Conservation (phyloP, 2,329 filamentous ascomycete species). For the Aspergillus hortae region DNA sequence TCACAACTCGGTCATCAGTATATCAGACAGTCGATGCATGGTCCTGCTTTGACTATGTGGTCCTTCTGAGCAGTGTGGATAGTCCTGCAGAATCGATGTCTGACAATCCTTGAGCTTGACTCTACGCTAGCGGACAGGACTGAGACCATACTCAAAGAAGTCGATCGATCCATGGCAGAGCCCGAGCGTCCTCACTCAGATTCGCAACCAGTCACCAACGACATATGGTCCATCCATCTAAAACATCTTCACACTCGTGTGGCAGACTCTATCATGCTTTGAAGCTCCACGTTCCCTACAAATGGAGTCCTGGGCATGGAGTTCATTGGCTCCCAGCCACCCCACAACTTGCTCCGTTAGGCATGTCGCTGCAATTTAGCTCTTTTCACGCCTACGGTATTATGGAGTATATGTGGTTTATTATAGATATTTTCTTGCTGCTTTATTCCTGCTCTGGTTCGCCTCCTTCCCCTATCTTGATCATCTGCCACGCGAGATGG, state of each 20-base stretch:
- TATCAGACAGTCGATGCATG: neutral
- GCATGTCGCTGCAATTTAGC: neutral
- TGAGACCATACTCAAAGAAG: neutral
- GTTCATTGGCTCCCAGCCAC: neutral
- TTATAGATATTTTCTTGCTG: neutral
- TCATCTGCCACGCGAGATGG: neutral
- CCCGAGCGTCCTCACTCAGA: neutral
- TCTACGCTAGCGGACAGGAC: neutral
- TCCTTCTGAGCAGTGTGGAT: neutral
- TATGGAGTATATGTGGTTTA: neutral
- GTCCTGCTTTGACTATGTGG: neutral
- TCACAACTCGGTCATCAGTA: neutral
- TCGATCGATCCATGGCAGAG: constrained; percentile 4
- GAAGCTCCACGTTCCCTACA: neutral
- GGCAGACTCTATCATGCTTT: neutral
- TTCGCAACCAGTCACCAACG: neutral
- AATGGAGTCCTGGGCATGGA: neutral
- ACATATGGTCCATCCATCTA: neutral
- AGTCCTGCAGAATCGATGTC: constrained; percentile 3
- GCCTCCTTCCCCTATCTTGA: neutral
- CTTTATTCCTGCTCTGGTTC: neutral
- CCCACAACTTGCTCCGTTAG: neutral
- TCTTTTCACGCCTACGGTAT: too few species aligned
- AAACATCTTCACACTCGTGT: too few species aligned
- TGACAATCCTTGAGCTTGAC: constrained; percentile 4